A percentile compares a stretch with the other conserved stretches of the same genome.
Conservation (phyloP, 2,329 filamentous ascomycete genomes). For the Scorias spongiosa region DNA sequence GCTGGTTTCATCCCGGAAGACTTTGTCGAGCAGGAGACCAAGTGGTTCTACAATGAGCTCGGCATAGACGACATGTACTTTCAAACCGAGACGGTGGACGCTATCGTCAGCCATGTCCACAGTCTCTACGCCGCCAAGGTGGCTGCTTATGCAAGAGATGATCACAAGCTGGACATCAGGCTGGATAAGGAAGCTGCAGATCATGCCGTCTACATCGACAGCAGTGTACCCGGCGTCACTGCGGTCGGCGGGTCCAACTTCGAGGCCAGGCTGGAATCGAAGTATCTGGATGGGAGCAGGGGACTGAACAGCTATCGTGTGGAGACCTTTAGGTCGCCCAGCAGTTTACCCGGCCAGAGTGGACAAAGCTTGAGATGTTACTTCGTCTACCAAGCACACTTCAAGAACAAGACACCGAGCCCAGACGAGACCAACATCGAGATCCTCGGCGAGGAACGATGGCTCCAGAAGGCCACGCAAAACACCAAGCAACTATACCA, state of each 20-base stretch:
- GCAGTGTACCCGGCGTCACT: slow-evolving; percentile 74
- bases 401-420: slow-evolving; percentile 57
- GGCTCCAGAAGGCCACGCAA: slow-evolving; percentile 85
- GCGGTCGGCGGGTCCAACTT: slow-evolving; percentile 70
- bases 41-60: slow-evolving; percentile 95
- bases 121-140: slow-evolving; percentile 96
- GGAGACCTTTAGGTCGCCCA: slow-evolving; percentile 90
- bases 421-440: slow-evolving; percentile 77
- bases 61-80: slow-evolving; percentile 99
- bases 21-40: slow-evolving; percentile 71
- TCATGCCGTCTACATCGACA: slow-evolving; percentile 97
- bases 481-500: slow-evolving; percentile 96
- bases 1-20: slow-evolving; percentile 75
- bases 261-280: slow-evolving; percentile 83
- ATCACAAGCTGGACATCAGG: slow-evolving; percentile 86
- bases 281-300: slow-evolving; percentile 75
- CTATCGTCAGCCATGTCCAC: slow-evolving; percentile 86
- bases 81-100: slow-evolving; percentile 69
- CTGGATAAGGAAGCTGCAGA: slow-evolving; percentile 89
- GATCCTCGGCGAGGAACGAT: slow-evolving; percentile 81
- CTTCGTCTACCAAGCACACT: slow-evolving; percentile 95
- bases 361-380: slow-evolving; percentile 87
- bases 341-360: slow-evolving; percentile 56
- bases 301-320: slow-evolving; percentile 68
- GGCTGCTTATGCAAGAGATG: slow-evolving; percentile 79